These are phyloP conservation scores for Tricholoma saponaceum DNA, from an alignment of 768 basidiomycete species.

Conservation along the genomic window DNA sequence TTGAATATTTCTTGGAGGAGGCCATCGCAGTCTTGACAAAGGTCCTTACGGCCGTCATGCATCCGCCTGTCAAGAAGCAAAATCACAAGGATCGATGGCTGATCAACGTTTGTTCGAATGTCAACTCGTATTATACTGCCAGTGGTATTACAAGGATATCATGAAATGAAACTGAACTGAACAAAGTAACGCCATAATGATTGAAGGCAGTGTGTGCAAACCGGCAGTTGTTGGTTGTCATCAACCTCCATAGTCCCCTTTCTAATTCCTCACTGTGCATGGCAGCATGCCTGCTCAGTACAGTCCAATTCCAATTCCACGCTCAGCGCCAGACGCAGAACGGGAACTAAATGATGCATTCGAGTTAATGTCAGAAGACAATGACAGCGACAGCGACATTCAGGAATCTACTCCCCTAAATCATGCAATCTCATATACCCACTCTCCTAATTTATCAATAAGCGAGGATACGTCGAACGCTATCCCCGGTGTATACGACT, in stretches of 20 bases:
- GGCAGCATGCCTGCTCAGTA: conserved; percentile 43
- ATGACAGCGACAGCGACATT: conserved; percentile 22
- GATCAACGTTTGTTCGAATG: no score
- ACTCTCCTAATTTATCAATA: conserved; percentile 2
- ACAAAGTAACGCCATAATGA: no score
- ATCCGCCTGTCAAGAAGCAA: not conserved
- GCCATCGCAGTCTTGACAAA: no score
- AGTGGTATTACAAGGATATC: no score
- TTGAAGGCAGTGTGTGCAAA: no score
- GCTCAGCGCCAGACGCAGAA: conserved; percentile 4
- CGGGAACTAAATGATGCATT: conserved; percentile 11
- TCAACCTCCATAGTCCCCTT: no score
- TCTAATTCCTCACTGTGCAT: conserved; percentile 2
- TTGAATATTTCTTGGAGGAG: conserved; percentile 24
- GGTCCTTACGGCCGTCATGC: no score
- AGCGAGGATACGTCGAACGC: conserved; percentile 17
- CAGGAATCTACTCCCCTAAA: conserved; percentile 37
- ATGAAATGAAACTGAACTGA: no score
- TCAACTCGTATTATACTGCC: no score
- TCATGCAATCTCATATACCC: conserved; percentile 6
- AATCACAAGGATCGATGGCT: not conserved
- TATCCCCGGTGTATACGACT: conserved; percentile 59
- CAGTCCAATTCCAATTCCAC: conserved; percentile 3
- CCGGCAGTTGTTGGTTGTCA: no score
- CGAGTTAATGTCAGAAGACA: conserved; percentile 13